A percentile compares a stretch with the other conserved stretches of the same genome.
phyloP scores from a whole-genome alignment of 768 basidiomycete species.

The Dioszegia crocea region DNA sequence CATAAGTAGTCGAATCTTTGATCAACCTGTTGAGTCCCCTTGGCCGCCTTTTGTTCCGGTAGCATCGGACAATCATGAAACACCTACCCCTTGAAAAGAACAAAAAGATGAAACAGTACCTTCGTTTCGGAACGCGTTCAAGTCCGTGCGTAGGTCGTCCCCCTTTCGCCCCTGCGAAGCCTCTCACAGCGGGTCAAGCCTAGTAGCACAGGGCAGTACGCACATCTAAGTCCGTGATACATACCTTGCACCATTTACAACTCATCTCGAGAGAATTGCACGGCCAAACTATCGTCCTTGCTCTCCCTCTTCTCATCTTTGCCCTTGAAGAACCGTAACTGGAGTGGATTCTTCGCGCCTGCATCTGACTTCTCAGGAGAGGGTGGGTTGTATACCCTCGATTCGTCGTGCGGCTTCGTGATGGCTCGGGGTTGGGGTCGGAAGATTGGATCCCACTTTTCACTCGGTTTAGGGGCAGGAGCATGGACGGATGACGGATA shows the following conservation, averaged over 20 bases:
- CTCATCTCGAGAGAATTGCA: conserved; percentile 31
- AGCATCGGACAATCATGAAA: too few species aligned
- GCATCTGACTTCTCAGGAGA: conserved; percentile 8
- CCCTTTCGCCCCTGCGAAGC: too few species aligned
- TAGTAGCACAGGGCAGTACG: too few species aligned
- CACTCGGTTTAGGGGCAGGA: conserved; percentile 12
- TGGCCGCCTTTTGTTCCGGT: too few species aligned
- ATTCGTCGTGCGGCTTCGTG: conserved; percentile 31
- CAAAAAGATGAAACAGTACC: too few species aligned
- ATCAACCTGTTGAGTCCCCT: too few species aligned
- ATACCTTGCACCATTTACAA: conserved; percentile 9
- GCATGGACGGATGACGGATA: conserved; percentile 28
- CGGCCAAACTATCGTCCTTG: conserved; percentile 20
- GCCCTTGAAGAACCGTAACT: conserved; percentile 35
- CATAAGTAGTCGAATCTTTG: too few species aligned
- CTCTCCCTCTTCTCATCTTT: conserved; percentile 28
- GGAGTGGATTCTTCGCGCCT: conserved; percentile 7
- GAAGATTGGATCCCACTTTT: conserved; percentile 33
- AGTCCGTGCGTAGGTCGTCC: too few species aligned
- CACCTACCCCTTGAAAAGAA: too few species aligned
- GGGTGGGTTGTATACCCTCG: conserved; percentile 23
- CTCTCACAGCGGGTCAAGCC: too few species aligned
- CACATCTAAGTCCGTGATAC: too few species aligned
- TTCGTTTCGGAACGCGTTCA: too few species aligned
- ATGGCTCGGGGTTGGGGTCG: conserved; percentile 41